Conservation (phyloP, 371 early-diverging fungal genomes). For the Actinomortierella wolfii region DNA sequence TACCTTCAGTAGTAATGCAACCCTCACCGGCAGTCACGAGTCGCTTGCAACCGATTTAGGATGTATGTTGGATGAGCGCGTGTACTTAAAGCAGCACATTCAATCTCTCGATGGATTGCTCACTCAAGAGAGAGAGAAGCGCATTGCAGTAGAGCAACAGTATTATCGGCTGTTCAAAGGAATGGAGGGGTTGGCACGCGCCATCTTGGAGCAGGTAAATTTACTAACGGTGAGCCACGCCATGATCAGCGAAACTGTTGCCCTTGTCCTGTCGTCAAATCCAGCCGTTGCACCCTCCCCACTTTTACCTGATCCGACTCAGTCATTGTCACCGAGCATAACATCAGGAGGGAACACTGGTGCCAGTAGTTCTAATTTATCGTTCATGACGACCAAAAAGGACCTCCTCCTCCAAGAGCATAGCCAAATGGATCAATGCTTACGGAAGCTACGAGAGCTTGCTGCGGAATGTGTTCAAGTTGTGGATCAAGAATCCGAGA, state of each 20-base stretch:
- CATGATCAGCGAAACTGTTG: too few species aligned
- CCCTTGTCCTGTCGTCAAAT: too few species aligned
- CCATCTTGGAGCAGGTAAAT: slow-evolving; percentile 19
- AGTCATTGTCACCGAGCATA: too few species aligned
- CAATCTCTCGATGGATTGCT: slow-evolving; percentile 20
- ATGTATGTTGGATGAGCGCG: slow-evolving; percentile 25
- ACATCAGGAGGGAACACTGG: too few species aligned
- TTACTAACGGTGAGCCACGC: slow-evolving; percentile 23
- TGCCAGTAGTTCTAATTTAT: too few species aligned
- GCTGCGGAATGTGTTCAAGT: slow-evolving; percentile 34
- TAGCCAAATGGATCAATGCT: slow-evolving; percentile 11
- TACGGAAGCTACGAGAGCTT: slow-evolving; percentile 17
- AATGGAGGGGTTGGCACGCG: slow-evolving; percentile 16
- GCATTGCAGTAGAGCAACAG: slow-evolving; percentile 12
- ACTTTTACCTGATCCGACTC: too few species aligned
- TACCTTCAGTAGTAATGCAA: slow-evolving; percentile 19
- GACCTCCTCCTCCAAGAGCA: too few species aligned
- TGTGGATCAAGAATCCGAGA: too few species aligned
- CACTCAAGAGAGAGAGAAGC: slow-evolving; percentile 10
- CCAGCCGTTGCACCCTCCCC: too few species aligned
- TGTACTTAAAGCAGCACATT: slow-evolving; percentile 33
- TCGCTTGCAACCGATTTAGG: slow-evolving; percentile 20
- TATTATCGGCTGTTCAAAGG: slow-evolving; percentile 15
- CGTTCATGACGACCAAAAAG: too few species aligned
- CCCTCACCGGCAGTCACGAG: slow-evolving; percentile 23